Evolutionary conservation across 2,329 filamentous ascomycete genomes (phyloP).

Genomic region (Zarea fungicola): DNA sequence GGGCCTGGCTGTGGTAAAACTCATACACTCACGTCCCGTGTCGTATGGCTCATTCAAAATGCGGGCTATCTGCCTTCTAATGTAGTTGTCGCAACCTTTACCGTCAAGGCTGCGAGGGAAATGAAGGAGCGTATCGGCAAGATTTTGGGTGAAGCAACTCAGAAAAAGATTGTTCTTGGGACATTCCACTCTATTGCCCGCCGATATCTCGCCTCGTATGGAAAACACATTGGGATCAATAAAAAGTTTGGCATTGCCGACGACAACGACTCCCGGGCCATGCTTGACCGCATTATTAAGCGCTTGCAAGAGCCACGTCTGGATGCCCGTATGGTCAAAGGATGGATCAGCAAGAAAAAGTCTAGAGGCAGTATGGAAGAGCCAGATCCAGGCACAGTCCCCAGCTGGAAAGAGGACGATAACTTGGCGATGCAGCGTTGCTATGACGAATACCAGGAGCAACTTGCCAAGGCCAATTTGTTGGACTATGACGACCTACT

Average conservation of each 20-base stretch:
- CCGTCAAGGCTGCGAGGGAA: conserved; percentile 86
- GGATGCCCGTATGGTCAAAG: conserved; percentile 65
- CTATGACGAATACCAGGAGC: conserved; percentile 72
- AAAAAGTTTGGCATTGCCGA: conserved; percentile 90
- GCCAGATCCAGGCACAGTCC: conserved; percentile 21
- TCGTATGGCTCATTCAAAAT: conserved; percentile 78
- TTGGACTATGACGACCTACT: conserved; percentile 94
- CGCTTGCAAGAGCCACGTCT: conserved; percentile 60
- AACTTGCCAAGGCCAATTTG: conserved; percentile 70
- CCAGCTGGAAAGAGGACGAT: conserved; percentile 30
- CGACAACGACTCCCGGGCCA: conserved; percentile 69
- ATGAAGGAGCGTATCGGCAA: conserved; percentile 85
- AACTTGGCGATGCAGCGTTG: conserved; percentile 59
- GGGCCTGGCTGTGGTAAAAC: conserved; percentile 80
- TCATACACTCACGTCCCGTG: conserved; percentile 87
- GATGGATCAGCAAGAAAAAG: conserved; percentile 69
- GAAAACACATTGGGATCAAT: conserved; percentile 73
- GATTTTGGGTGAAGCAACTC: conserved; percentile 71
- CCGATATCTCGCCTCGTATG: conserved; percentile 78
- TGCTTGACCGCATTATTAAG: conserved; percentile 79
- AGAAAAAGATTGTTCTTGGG: conserved; percentile 74
- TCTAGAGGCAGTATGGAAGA: conserved; percentile 46
- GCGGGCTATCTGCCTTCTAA: conserved; percentile 72
- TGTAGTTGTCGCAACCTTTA: conserved; percentile 94
- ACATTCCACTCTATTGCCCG: conserved; percentile 94